A percentile compares a stretch with the other conserved stretches of the same genome.
phyloP scores from a whole-genome alignment of 129 eudicot species.

The sunflower (Helianthus annuus) region HanXRQr2.0-SUNRISE NC_035439.2:16679761-16680260 shows the following conservation, averaged over 20 bases:
- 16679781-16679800: slow-evolving; percentile 99
- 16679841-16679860: slow-evolving; percentile 54
- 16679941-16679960: slow-evolving; percentile 92
- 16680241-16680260: no score
- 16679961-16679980: slow-evolving; percentile 69
- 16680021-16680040: background rate
- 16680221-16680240: background rate
- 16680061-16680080: background rate
- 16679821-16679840: slow-evolving; percentile 93
- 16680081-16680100: background rate
- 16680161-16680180: background rate
- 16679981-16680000: background rate
- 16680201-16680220: background rate
- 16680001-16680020: background rate
- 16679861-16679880: slow-evolving; percentile 70
- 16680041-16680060: background rate
- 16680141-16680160: background rate
- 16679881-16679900: slow-evolving; percentile 87
- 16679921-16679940: slow-evolving; percentile 96
- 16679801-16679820: slow-evolving; percentile 96
- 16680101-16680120: background rate
- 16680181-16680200: background rate
- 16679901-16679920: slow-evolving; percentile 86
- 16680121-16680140: background rate
- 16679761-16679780: slow-evolving; percentile 36